These are phyloP conservation scores for Clavispora carvajalis DNA, from an alignment of 805 yeast species.

Conservation along the genomic window DNA sequence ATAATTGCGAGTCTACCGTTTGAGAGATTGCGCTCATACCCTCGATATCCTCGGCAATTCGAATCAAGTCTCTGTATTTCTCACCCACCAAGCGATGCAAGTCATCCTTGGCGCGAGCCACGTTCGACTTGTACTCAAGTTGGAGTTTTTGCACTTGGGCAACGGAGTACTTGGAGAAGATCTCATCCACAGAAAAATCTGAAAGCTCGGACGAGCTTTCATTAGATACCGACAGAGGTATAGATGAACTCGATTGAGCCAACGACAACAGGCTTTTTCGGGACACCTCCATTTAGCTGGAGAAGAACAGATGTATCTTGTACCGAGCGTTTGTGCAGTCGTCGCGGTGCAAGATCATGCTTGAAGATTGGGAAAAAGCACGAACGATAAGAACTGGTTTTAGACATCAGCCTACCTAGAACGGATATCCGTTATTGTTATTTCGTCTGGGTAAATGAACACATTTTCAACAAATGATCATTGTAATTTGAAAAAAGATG, in stretches of 20 bases:
- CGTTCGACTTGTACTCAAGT: conserved; percentile 22
- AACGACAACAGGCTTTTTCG: conserved; percentile 1
- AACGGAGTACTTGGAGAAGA: conserved; percentile 28
- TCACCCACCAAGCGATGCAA: conserved; percentile 34
- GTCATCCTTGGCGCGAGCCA: conserved; percentile 25
- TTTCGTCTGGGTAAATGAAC: too few relatives aligned
- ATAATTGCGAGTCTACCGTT: conserved; percentile 19
- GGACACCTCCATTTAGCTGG: background rate
- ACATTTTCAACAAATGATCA: too few relatives aligned
- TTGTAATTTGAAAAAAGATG: too few relatives aligned
- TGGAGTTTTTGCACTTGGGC: conserved; percentile 29
- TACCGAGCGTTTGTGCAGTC: background rate
- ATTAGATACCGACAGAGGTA: background rate
- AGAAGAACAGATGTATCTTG: background rate
- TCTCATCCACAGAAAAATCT: conserved; percentile 25
- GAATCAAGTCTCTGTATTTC: conserved; percentile 39
- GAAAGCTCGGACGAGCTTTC: conserved; percentile 1
- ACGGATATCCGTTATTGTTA: too few relatives aligned
- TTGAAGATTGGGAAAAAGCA: too few relatives aligned
- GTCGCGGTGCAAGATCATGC: background rate
- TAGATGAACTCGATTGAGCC: background rate
- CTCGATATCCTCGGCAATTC: conserved; percentile 40
- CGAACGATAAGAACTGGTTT: too few relatives aligned
- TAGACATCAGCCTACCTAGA: too few relatives aligned
- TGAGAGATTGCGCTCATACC: conserved; percentile 22